Conservation (phyloP, 257 asterid genomes). For the Striga asiatica region DNA sequence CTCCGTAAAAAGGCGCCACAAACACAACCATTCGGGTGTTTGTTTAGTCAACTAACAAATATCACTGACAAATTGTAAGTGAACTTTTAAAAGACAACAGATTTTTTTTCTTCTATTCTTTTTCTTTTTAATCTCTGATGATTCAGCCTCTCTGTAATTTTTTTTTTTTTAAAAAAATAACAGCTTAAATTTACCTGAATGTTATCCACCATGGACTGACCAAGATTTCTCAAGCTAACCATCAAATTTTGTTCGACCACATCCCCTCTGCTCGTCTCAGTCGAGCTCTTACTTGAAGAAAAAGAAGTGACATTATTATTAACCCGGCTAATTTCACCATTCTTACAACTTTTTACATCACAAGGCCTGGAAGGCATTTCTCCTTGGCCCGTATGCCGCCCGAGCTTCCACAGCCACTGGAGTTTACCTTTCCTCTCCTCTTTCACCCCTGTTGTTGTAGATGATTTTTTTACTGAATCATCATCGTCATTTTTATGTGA, state of each 20-base stretch:
- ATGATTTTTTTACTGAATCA: constrained; percentile 17
- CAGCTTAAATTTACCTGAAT: constrained; percentile 31
- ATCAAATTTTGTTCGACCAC: constrained; percentile 27
- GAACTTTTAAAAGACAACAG: neutral
- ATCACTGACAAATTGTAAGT: neutral
- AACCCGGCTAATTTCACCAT: constrained; percentile 14
- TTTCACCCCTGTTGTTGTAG: constrained; percentile 7
- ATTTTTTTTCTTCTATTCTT: neutral
- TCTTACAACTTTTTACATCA: constrained; percentile 17
- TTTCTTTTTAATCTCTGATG: no score
- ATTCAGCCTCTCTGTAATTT: neutral
- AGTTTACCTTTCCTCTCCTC: constrained; percentile 29
- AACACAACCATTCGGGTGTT: neutral
- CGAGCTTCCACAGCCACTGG: constrained; percentile 36
- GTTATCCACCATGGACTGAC: constrained; percentile 41
- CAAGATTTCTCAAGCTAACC: constrained; percentile 39
- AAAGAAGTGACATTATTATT: constrained; percentile 2
- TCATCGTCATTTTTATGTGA: constrained; percentile 18
- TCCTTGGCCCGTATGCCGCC: constrained; percentile 25
- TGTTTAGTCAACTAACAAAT: neutral
- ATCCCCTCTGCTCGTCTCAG: constrained; percentile 28
- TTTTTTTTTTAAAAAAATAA: neutral
- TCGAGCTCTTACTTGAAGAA: constrained; percentile 13
- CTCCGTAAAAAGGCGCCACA: neutral
- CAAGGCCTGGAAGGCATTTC: constrained; percentile 16